phyloP scores from a whole-genome alignment of 176 grass and related monocot species.

The Raddia distichophylla region DNA sequence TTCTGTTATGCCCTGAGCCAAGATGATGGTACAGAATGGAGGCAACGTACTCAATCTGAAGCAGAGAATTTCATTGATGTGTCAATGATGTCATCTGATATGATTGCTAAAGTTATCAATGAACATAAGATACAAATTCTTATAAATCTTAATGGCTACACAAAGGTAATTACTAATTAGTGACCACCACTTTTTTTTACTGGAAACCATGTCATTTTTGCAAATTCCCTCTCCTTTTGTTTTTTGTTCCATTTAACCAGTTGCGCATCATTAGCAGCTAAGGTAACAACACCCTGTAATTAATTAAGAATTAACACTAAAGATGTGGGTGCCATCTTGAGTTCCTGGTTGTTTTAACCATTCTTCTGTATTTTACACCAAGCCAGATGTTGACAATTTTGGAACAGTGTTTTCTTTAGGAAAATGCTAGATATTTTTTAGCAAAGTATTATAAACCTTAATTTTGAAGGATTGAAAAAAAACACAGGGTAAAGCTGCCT shows the following conservation, averaged over 20 bases:
- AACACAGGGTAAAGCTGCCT: too few relatives aligned
- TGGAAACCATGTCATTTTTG: background rate
- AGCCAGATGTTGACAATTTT: too few relatives aligned
- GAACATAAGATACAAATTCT: slow-evolving; percentile 67
- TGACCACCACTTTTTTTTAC: background rate
- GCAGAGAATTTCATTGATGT: slow-evolving; percentile 68
- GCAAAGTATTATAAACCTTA: too few relatives aligned
- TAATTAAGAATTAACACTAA: background rate
- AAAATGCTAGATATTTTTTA: too few relatives aligned
- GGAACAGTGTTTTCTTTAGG: too few relatives aligned
- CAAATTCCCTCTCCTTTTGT: background rate
- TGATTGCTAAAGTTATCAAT: slow-evolving; percentile 68
- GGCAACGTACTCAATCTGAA: slow-evolving; percentile 63
- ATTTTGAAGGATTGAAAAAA: too few relatives aligned
- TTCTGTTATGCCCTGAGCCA: slow-evolving; percentile 75
- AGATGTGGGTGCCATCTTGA: too few relatives aligned
- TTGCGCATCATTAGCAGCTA: background rate
- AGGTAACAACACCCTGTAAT: background rate
- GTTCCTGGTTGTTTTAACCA: too few relatives aligned
- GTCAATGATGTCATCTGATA: slow-evolving; percentile 62
- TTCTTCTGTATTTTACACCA: too few relatives aligned
- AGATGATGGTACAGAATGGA: slow-evolving; percentile 70
- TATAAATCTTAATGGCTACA: slow-evolving; percentile 75
- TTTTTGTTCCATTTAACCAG: background rate
- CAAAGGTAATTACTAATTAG: slow-evolving; percentile 48